Conservation (phyloP, 2,329 filamentous ascomycete genomes). For the Penicillium oxalicum region DNA sequence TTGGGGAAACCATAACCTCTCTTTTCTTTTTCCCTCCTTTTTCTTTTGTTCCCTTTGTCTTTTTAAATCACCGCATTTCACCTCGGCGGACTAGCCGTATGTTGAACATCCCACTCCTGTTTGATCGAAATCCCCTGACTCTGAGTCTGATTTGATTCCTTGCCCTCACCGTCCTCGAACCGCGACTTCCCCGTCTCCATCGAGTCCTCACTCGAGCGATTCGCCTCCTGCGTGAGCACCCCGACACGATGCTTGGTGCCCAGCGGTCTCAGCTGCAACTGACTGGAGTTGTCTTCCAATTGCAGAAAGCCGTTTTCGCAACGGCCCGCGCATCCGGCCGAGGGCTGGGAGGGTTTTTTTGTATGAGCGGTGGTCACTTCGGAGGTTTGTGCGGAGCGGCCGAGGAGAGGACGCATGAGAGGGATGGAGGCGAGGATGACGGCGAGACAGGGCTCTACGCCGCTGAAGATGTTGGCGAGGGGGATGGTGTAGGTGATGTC, state of each 20-base stretch:
- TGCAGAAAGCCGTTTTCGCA: conserved; percentile 20
- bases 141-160: too few relatives aligned
- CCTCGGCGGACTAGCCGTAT: too few relatives aligned
- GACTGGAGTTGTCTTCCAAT: conserved; percentile 25
- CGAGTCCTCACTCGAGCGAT: background rate
- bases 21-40: too few relatives aligned
- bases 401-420: conserved; percentile 38
- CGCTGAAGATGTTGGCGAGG: conserved; percentile 33
- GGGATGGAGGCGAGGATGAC: conserved; percentile 40
- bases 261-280: conserved; percentile 23
- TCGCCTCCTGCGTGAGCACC: background rate
- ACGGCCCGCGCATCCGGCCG: conserved; percentile 1
- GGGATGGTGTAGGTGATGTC: conserved; percentile 34
- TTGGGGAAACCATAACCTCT: too few relatives aligned
- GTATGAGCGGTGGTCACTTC: conserved; percentile 12
- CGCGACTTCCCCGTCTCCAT: background rate
- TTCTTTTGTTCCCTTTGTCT: too few relatives aligned
- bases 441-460: conserved; percentile 37
- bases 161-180: too few relatives aligned
- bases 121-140: too few relatives aligned
- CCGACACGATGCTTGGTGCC: conserved; percentile 10
- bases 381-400: conserved; percentile 13
- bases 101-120: too few relatives aligned
- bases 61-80: too few relatives aligned
- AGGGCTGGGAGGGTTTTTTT: background rate